These are phyloP conservation scores for Neoascochyta sp. DNA, from an alignment of 2,329 filamentous ascomycete species.

Conservation along the genomic window DNA sequence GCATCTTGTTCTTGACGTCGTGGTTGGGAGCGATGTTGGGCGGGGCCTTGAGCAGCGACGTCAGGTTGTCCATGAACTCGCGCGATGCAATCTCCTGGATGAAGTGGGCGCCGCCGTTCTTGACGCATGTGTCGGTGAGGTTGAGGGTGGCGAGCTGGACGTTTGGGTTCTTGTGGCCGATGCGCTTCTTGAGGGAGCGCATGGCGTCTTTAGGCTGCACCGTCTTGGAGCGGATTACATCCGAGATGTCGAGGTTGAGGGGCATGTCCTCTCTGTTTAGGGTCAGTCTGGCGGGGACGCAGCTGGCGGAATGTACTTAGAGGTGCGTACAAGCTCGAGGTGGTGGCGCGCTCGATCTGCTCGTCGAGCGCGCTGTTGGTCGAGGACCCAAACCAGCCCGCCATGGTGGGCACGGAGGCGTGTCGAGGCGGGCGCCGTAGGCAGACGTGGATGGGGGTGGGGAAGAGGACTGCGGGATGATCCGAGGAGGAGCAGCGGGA, in stretches of 20 bases:
- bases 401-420: conserved; percentile 66
- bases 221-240: conserved; percentile 94
- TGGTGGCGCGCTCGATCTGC: conserved; percentile 92
- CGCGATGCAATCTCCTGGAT: conserved; percentile 90
- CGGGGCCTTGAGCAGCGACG: conserved; percentile 80
- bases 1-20: conserved; percentile 83
- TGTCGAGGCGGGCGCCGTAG: too few species aligned
- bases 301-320: conserved; percentile 1
- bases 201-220: conserved; percentile 97
- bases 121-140: conserved; percentile 96
- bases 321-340: conserved; percentile 73
- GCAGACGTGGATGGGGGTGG: too few species aligned
- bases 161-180: conserved; percentile 97
- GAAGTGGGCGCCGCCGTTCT: conserved; percentile 96
- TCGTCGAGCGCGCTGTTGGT: conserved; percentile 89
- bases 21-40: conserved; percentile 71
- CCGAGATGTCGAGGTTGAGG: conserved; percentile 95
- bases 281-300: conserved; percentile 11
- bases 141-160: conserved; percentile 92
- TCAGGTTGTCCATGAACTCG: conserved; percentile 97
- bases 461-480: too few species aligned
- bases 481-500: too few species aligned
- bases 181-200: conserved; percentile 88
- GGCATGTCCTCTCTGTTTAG: conserved; percentile 81
- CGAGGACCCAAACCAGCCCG: conserved; percentile 86